phyloP scores from a whole-genome alignment of 208 protist genomes.

The Herpetomonas muscarum region DNA sequence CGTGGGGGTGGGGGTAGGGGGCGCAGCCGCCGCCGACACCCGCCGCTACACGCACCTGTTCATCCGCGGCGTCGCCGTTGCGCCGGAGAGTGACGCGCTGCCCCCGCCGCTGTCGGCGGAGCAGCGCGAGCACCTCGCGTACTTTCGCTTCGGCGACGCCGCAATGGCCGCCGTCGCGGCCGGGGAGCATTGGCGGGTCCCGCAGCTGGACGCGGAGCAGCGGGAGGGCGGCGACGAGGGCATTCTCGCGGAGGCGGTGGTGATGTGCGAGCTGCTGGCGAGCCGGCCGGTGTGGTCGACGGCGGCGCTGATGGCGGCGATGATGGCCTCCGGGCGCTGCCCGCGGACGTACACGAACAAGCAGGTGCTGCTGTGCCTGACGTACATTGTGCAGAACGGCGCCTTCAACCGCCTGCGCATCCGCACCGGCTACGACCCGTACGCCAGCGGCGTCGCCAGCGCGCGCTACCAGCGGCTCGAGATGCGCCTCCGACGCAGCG shows the following conservation, averaged over 20 bases:
- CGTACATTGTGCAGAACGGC: slow-evolving; percentile 65
- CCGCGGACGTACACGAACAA: slow-evolving; percentile 62
- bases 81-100: not conserved
- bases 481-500: slow-evolving; percentile 49
- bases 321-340: slow-evolving; percentile 58
- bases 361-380: slow-evolving; percentile 53
- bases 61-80: too few species aligned
- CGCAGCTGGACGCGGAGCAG: slow-evolving; percentile 19
- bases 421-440: slow-evolving; percentile 73
- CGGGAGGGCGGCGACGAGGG: slow-evolving; percentile 17
- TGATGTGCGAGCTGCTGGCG: slow-evolving; percentile 40
- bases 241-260: slow-evolving; percentile 47
- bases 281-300: slow-evolving; percentile 61
- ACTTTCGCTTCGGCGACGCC: not conserved
- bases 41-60: too few species aligned
- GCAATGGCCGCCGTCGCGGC: not conserved
- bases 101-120: not conserved
- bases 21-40: not conserved
- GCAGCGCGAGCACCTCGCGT: slow-evolving; percentile 3
- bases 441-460: slow-evolving; percentile 22
- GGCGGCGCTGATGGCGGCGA: slow-evolving; percentile 43
- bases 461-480: slow-evolving; percentile 46
- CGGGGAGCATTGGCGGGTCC: slow-evolving; percentile 17
- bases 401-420: slow-evolving; percentile 81
- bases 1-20: slow-evolving; percentile 1